Evolutionary conservation across 2,329 filamentous ascomycete species (phyloP).

Genomic region (Neonectria neomacrospora): DNA sequence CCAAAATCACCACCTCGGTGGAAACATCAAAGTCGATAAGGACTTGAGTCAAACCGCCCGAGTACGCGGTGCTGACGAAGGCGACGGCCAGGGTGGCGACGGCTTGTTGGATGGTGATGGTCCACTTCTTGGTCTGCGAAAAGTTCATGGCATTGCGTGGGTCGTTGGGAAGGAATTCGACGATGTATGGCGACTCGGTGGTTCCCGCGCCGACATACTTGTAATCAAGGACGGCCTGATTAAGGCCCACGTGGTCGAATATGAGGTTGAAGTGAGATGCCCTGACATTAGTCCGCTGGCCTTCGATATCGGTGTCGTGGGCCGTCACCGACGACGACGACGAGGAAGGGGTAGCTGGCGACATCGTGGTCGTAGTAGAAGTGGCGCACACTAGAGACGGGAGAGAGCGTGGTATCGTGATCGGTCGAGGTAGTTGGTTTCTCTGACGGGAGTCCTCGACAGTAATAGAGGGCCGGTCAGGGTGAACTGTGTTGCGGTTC

Average conservation of each 20-base stretch:
- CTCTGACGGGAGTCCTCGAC: background rate
- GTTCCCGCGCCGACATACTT: slow-evolving; percentile 72
- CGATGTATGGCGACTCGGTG: slow-evolving; percentile 72
- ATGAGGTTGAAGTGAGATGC: slow-evolving; percentile 64
- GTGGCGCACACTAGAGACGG: slow-evolving; percentile 1
- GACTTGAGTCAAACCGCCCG: slow-evolving; percentile 66
- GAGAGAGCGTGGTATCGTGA: background rate
- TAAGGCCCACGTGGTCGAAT: slow-evolving; percentile 67
- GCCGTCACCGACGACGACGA: slow-evolving; percentile 39
- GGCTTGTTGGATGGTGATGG: slow-evolving; percentile 70
- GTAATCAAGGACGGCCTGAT: slow-evolving; percentile 65
- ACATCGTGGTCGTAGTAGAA: slow-evolving; percentile 22
- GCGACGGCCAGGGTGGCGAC: slow-evolving; percentile 75
- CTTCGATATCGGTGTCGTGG: slow-evolving; percentile 54
- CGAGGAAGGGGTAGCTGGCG: slow-evolving; percentile 37
- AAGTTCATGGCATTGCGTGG: slow-evolving; percentile 74
- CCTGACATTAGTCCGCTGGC: slow-evolving; percentile 48
- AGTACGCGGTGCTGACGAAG: slow-evolving; percentile 76
- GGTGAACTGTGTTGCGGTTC: background rate
- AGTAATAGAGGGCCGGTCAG: slow-evolving; percentile 8
- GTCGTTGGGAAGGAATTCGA: slow-evolving; percentile 75
- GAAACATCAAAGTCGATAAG: slow-evolving; percentile 64
- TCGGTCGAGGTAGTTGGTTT: slow-evolving; percentile 10
- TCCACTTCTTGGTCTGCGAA: slow-evolving; percentile 69
- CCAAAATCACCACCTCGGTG: slow-evolving; percentile 66